These are phyloP conservation scores for Psophocarpus tetragonolobus DNA, from an alignment of 306 rosid genomes.

Conservation along the genomic window DNA sequence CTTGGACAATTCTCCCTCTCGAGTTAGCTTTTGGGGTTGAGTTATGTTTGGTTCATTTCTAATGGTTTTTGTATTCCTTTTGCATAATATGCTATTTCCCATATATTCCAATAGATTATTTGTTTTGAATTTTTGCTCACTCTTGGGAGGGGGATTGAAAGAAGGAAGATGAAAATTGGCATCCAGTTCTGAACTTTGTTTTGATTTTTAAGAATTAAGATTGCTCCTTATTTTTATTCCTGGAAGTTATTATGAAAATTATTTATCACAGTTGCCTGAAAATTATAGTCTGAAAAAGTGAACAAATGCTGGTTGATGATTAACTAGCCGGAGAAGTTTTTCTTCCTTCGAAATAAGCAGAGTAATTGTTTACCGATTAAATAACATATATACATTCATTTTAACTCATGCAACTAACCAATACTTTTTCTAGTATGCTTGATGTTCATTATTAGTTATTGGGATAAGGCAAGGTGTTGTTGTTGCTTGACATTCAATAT, in stretches of 20 bases:
- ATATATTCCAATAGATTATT: not conserved
- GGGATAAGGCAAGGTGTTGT: not conserved
- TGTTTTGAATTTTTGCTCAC: conserved; percentile 9
- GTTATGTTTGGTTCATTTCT: not conserved
- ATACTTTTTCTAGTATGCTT: conserved; percentile 24
- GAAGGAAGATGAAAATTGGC: conserved; percentile 2
- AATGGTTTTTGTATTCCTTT: not conserved
- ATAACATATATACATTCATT: not conserved
- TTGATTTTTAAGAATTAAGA: not conserved
- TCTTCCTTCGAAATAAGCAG: not conserved
- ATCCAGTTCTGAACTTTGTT: not conserved
- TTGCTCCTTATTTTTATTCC: not conserved
- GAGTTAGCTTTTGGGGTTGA: not conserved
- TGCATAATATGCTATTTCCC: not conserved
- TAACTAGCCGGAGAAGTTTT: not conserved
- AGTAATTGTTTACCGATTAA: not conserved
- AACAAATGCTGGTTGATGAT: not conserved
- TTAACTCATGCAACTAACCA: not conserved
- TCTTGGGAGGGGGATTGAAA: not conserved
- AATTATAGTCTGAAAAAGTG: conserved; percentile 5
- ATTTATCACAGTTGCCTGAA: not conserved
- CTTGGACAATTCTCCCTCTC: not conserved
- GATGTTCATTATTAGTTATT: not conserved
- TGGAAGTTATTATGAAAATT: not conserved
- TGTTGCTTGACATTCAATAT: not conserved